Evolutionary conservation across 805 yeast species (phyloP).

Genomic region (Barnettozyma sp.): DNA sequence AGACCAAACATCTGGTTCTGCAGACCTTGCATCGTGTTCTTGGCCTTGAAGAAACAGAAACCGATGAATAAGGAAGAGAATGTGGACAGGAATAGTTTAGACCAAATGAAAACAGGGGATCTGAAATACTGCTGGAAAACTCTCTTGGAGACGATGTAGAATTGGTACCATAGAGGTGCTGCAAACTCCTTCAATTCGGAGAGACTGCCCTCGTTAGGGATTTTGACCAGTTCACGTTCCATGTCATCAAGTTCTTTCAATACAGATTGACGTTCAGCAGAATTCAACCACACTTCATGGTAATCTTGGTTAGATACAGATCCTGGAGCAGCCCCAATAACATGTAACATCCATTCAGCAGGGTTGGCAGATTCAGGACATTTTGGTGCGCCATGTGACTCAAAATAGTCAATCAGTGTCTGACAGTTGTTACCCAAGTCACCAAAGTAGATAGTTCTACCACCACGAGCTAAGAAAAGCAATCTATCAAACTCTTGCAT

Average conservation of each 20-base stretch:
- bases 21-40: slow-evolving; percentile 55
- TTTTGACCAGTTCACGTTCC: slow-evolving; percentile 51
- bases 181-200: slow-evolving; percentile 38
- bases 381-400: slow-evolving; percentile 52
- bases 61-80: slow-evolving; percentile 62
- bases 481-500: slow-evolving; percentile 74
- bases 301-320: slow-evolving; percentile 67
- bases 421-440: slow-evolving; percentile 55
- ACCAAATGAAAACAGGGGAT: slow-evolving; percentile 57
- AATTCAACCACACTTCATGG: slow-evolving; percentile 69
- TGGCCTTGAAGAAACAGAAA: slow-evolving; percentile 67
- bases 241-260: slow-evolving; percentile 53
- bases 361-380: slow-evolving; percentile 72
- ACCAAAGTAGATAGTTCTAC: slow-evolving; percentile 70
- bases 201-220: slow-evolving; percentile 27
- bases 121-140: slow-evolving; percentile 62
- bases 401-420: slow-evolving; percentile 58
- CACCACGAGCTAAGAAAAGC: slow-evolving; percentile 62
- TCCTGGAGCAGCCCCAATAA: slow-evolving; percentile 79
- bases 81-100: slow-evolving; percentile 48
- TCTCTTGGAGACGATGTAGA: slow-evolving; percentile 41
- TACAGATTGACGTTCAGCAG: slow-evolving; percentile 54
- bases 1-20: slow-evolving; percentile 79
- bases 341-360: slow-evolving; percentile 89
- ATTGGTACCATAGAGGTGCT: slow-evolving; percentile 36